A percentile compares a stretch with the other conserved stretches of the same genome.
phyloP scores from a whole-genome alignment of 2,329 filamentous ascomycete species.

The Aureobasidium sp. region DNA sequence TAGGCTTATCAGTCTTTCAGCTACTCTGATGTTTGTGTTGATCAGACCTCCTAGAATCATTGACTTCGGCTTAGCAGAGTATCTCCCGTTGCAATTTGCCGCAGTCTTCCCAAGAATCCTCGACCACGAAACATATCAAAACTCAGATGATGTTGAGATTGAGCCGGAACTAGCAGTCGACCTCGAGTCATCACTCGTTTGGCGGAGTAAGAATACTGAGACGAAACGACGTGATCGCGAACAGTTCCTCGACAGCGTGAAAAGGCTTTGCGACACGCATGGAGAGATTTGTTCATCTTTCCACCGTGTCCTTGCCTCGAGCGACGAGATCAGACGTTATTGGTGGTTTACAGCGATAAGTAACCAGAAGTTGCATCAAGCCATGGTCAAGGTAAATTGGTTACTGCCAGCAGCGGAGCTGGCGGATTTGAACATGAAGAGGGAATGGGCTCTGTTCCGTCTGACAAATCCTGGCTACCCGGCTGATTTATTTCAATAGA shows the following conservation, averaged over 20 bases:
- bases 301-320: not conserved
- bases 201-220: slow-evolving; percentile 13
- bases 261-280: not conserved
- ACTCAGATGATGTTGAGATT: not conserved
- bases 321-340: slow-evolving; percentile 3
- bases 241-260: slow-evolving; percentile 1
- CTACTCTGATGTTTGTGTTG: no score
- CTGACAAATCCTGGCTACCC: not conserved
- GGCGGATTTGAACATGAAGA: not conserved
- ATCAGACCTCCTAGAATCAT: not conserved
- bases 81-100: slow-evolving; percentile 16
- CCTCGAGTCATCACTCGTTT: slow-evolving; percentile 10
- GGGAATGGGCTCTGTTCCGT: not conserved
- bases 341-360: slow-evolving; percentile 5
- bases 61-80: slow-evolving; percentile 9
- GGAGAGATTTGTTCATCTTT: slow-evolving; percentile 25
- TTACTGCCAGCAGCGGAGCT: not conserved
- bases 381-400: slow-evolving; percentile 10
- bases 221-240: slow-evolving; percentile 9
- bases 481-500: no score
- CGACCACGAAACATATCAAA: slow-evolving; percentile 13
- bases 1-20: no score
- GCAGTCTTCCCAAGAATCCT: slow-evolving; percentile 2
- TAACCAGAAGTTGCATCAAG: slow-evolving; percentile 10
- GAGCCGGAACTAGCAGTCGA: not conserved